Base-by-base conservation (phyloP, 1,284 basidiomycete species). In the Tilletia walkeri region DNA sequence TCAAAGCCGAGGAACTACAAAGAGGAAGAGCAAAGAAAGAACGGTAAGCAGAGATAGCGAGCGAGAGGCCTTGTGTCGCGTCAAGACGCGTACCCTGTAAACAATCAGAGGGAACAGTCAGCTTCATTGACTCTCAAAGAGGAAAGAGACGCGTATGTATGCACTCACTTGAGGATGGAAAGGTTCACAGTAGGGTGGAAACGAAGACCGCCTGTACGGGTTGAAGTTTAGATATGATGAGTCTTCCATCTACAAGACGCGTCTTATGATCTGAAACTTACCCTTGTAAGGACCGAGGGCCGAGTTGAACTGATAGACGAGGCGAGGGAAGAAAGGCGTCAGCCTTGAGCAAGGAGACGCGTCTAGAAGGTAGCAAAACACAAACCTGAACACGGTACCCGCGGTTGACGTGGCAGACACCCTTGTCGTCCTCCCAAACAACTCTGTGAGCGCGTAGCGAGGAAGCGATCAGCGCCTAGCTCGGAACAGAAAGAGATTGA, bases 241-340 rank as follows among this genome's bases (percentile, higher is more conserved):
- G 30, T 39, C 20, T 30, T 4, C 54, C 20, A 9, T 41, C 54
- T 14, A 68, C 2, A 34, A 14, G 6, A 12, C 18, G 67, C 47
- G 48, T 24, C 18, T 61, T 14, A 16, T 18, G 56, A 65, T 16
- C 18, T 63, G 45, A 89, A 76, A 92, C 88, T 90, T 90, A 77
- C 91, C 91, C 85, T 92, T 92, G 88, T 92, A 92, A 53, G 91
- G 91, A 70, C 91, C 91, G 67, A 92, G 88, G 20, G 90, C 90
- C 54, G 90, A 91, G 87, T 92, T 92, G 88, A 90, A 92, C 88
- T 90, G 75, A 54, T 69, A 18, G 70, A 24, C n/a, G 53, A 50
- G 67, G 34, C 3, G 47, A 20, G 68, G 41, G 14, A 45, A 14
- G 6, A 45, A 7, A 7, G 14, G 6, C 1, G 41, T 45, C 41